Evolutionary conservation across 805 yeast species (phyloP), one percentile per base, ranked within the genome.

Genomic region (Pichia rugopelliculosa): DNA sequence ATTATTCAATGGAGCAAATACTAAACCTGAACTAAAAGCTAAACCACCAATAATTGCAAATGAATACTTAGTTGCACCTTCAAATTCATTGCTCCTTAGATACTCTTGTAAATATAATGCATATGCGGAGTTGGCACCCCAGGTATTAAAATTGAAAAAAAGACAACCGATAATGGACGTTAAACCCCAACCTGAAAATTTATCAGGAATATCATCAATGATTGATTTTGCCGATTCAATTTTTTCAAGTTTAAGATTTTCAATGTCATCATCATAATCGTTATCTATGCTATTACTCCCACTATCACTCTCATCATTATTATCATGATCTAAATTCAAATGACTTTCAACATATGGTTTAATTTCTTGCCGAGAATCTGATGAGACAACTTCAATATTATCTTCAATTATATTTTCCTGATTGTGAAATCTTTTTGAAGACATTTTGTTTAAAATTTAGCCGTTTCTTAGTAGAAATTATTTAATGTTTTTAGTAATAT

Each of bases 101-200:
- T 81, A 84, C 52, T 70, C 72, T 1, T 84, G 72, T 23, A 84
- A 65, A 53, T 79, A 82, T 6, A 84, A 73, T 25, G 87, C 83
- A 58, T 73, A 84, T 3, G 82, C 84, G 7, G 79, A 67, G 53
- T 83, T 83, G 53, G 84, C 75, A 15, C 93, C 93, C 90, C 91
- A 84, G 0, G 87, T 76, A 36, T 75, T 69, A 53, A 79, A 74
- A 60, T 79, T 77, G 37, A 79, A 65, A 4, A 78, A 44, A 25
- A 71, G 65, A 4, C 76, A 72, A 13, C 80, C 77, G 15, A 75
- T 50, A 13, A 76, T 74, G 18, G 59, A 44, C 2, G 56, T 25
- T 20, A 81, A 70, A 0, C 82, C 78, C 84, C 87, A 80, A 2
- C 85, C 87, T 48, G 77, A 74, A 2, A 88, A 88, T 39, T 80